Base-by-base conservation (phyloP, 192 early-diverging fungal genomes). In the Entophlyctis luteolus region DNA sequence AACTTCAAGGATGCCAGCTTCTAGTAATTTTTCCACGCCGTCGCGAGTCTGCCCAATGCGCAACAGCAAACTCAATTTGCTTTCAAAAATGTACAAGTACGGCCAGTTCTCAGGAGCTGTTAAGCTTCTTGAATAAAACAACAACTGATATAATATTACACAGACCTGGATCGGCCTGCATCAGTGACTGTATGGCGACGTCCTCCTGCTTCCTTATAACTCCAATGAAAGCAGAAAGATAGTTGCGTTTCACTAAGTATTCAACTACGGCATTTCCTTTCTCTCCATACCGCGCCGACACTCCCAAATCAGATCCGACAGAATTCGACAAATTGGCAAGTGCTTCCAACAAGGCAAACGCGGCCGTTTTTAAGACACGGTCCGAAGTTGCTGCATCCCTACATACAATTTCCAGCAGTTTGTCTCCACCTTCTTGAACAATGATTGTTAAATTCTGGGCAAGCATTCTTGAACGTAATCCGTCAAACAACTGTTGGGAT, bases 351-450 rank as follows among this genome's bases (percentile, higher is more conserved):
- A 89, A 72, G 4, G 83, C 84, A 57, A 94, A 93, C 0, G 96
- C 90, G 3, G 92, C 86, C 4, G 91, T 91, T 55, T 91, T 89
- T 86, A 90, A 93, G 2, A 90, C 85, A 38, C 85, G 87, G 29
- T 84, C 81, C 3, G 87, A 90, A 62, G 93, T 90, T 1, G 88
- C 84, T 0, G 93, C 96, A 77, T 98, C 96, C 3, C 82, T 77
- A 56, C 88, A 87, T 4, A 91, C 72, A 0, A 84, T 62, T 55
- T 92, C 89, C 27, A 95, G 75, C 50, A 95, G 74, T 14, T 82
- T 77, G 34, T 93, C 91, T 10, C 90, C 48, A 27, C 48, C 88
- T 34, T 78, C 68, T 6, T 23, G 36, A n/a, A 47, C 45, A 22
- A 81, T 65, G 10, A 74, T 46, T 8, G 48, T 53, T 55, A 67